Percentiles rank a stretch among this genome's conserved stretches.
Evolutionary conservation across 2,329 filamentous ascomycete genomes (phyloP).

Genomic region (Aspergillus hiratsukae): DNA sequence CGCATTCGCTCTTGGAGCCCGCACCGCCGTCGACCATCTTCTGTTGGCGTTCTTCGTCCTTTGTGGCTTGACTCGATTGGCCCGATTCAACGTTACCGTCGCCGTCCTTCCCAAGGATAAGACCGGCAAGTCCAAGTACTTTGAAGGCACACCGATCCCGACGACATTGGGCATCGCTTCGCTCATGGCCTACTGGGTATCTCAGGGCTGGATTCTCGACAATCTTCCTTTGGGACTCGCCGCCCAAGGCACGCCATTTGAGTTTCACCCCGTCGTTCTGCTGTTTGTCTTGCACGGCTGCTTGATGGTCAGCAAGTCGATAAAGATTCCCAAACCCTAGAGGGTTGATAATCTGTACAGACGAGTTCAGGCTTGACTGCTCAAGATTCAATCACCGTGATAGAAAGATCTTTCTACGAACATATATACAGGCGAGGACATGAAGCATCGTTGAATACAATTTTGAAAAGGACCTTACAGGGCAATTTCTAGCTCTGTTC

Average conservation of each 20-base stretch:
- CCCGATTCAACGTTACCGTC: conserved; percentile 96
- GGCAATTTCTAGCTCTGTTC: no score
- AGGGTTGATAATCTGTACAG: conserved; percentile 6
- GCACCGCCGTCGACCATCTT: conserved; percentile 77
- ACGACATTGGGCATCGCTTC: conserved; percentile 77
- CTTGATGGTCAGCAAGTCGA: conserved; percentile 90
- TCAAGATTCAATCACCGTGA: conserved; percentile 7
- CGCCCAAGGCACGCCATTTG: conserved; percentile 62
- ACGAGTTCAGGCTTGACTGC: conserved; percentile 9
- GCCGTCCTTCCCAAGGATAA: conserved; percentile 85
- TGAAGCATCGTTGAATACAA: conserved; percentile 12
- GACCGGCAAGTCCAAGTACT: conserved; percentile 87
- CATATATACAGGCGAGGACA: conserved; percentile 17
- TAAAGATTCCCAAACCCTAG: conserved; percentile 85
- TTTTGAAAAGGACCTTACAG: neutral
- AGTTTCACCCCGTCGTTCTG: conserved; percentile 77
- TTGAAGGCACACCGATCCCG: conserved; percentile 94
- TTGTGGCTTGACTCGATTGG: conserved; percentile 86
- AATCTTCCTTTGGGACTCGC: conserved; percentile 71
- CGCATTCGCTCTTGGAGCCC: conserved; percentile 84
- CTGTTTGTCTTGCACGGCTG: conserved; percentile 87
- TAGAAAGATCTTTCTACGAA: conserved; percentile 16
- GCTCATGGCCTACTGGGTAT: conserved; percentile 87
- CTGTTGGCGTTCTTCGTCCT: conserved; percentile 84
- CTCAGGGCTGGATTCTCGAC: conserved; percentile 71